Base-by-base conservation (phyloP, 2,329 filamentous ascomycete species). In the Periconia sp. region DNA sequence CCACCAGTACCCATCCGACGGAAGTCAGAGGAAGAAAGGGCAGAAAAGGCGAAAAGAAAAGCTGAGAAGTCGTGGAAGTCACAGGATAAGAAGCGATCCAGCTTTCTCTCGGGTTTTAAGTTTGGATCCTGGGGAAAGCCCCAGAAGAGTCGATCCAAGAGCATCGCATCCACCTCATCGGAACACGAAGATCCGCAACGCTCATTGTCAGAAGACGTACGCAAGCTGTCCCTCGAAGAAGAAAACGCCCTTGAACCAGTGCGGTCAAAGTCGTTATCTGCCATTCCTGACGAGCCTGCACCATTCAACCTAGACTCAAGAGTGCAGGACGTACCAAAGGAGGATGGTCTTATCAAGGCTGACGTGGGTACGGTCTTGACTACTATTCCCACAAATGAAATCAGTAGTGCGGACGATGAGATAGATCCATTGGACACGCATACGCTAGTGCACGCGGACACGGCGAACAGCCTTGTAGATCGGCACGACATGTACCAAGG, bases 401-500 rank as follows among this genome's bases (percentile, higher is more conserved):
- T n/a, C 4, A 13, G 19, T 4, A 17, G 11, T 6, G 30, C 7
- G n/a, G 44, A 43, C 15, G 37, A 36, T 3, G 39, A 31, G n/a
- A 13, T 41, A 4, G 39, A 40, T 23, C 37, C 37, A 16, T 19
- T 22, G 19, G 33, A 40, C 4, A 48, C 53, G 28, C 48, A 58
- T 37, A 21, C 29, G 1, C 36, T 69, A 4, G 44, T 42, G 7
- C 57, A 62, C 24, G 60, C 58, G 9, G 65, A 61, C 12, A 68
- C 66, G 12, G 56, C 68, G 21, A 62, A 65, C 17, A 69, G 63
- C 33, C 49, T 69, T 40, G 64, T 73, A 26, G 68, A 69, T 46
- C 52, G 73, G 42, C 73, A 76, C 50, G 73, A 76, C 48, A 72
- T 73, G 61, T 75, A 68, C 48, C 54, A 55, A 33, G 65, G 61